Base-by-base conservation (phyloP, 2,329 filamentous ascomycete species). In the Talaromyces sp. region DNA sequence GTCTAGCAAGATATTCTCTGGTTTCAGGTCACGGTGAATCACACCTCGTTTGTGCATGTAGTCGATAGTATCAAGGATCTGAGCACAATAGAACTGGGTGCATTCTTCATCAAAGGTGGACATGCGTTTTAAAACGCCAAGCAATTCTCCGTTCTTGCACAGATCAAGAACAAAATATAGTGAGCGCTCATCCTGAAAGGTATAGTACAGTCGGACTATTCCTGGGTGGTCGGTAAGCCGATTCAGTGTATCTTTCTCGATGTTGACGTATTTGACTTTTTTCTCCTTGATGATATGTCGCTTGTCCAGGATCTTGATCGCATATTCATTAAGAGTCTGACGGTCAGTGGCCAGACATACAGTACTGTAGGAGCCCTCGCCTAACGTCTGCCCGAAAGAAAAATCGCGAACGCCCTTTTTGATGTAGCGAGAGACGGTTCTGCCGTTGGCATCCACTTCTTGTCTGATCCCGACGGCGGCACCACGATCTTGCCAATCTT, bases 181-280 rank as follows among this genome's bases (percentile, higher is more conserved):
- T 3, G 93, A 98, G 25, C 90, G 85, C 73, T 98, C 93, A 75
- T 99, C 95, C 75, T 99, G 95, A 72, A 99, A 99, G 1, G 95
- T 99, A 77, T 99, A 99, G 77, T 98, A 99, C 51, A 99, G 83
- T 65, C 95, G 90, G 61, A 99, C 93, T 63, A 99, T 93, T 22
- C 95, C 95, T 7, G 95, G 95, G 71, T 99, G 95, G 65, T 99
- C 93, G 3, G 93, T 98, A 62, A 99, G 81, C 65, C 95, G 88
- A 73, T 99, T 99, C 60, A 99, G 82, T 0, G 95, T 98, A 77
- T 99, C 93, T 79, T 97, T 97, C 77, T 99, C 95, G 70, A 99
- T 99, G 77, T 98, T 99, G 77, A 99, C 95, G 72, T 99, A 99
- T 82, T 99, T 99, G 71, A 99, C 96, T 83, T 99, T 99, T 78